These are phyloP conservation scores for Rhodotorula sp. DNA, from an alignment of 1,284 basidiomycete species.

Conservation along the genomic window DNA sequence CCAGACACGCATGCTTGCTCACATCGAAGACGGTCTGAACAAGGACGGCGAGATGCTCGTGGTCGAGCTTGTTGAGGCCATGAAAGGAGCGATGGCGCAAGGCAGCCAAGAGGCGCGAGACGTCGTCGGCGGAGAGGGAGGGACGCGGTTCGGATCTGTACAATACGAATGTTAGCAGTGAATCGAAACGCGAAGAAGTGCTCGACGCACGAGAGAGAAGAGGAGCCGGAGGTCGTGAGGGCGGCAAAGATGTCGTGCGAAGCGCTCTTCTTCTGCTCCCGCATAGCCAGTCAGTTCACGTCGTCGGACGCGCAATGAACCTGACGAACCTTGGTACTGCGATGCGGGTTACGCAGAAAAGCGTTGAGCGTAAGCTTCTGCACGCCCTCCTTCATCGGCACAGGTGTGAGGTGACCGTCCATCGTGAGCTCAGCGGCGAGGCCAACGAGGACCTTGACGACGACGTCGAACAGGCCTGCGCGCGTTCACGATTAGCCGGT, in stretches of 20 bases:
- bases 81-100: constrained; percentile 65
- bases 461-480: constrained; percentile 77
- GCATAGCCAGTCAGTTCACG: no score
- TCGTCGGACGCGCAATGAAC: not conserved
- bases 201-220: not conserved
- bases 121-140: constrained; percentile 57
- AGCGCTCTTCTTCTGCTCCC: not conserved
- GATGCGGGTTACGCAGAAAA: constrained; percentile 9
- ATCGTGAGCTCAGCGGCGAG: constrained; percentile 29
- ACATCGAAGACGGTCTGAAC: constrained; percentile 85
- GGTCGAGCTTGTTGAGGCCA: constrained; percentile 70
- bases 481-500: not conserved
- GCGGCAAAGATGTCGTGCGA: constrained; percentile 4
- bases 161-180: no score
- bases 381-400: constrained; percentile 1
- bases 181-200: not conserved
- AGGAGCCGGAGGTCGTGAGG: not conserved
- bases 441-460: constrained; percentile 62
- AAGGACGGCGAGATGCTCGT: constrained; percentile 71
- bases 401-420: constrained; percentile 22
- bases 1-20: constrained; percentile 33
- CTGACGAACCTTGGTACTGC: not conserved
- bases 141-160: not conserved
- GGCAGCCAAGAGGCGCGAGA: constrained; percentile 62
- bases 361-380: constrained; percentile 18